These are phyloP conservation scores for Nicotiana undulata DNA, from an alignment of 257 asterid genomes.

Conservation along the genomic window DNA sequence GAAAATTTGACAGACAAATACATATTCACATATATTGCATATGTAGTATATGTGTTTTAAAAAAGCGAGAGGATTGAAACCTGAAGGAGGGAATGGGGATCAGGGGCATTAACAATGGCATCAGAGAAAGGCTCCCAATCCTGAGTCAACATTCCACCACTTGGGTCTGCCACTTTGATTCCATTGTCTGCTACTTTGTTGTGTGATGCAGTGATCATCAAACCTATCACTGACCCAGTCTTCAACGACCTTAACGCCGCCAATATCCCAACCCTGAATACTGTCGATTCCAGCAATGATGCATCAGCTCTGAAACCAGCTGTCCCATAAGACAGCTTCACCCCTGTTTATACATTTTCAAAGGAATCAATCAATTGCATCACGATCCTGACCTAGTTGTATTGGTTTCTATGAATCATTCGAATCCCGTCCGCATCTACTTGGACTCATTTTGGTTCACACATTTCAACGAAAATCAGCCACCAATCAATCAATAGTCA, in stretches of 20 bases:
- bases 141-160: constrained; percentile 97
- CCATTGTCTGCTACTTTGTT: constrained; percentile 74
- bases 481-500: neutral
- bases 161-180: constrained; percentile 75
- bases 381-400: neutral
- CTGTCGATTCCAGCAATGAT: constrained; percentile 56
- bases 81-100: constrained; percentile 56
- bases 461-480: neutral
- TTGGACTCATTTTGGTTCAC: neutral
- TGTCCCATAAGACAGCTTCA: constrained; percentile 74
- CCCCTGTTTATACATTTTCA: constrained; percentile 29
- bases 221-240: constrained; percentile 55
- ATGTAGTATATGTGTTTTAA: neutral
- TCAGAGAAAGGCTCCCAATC: constrained; percentile 90
- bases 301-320: constrained; percentile 87
- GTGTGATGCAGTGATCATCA: constrained; percentile 97
- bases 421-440: neutral
- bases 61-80: constrained; percentile 18
- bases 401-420: neutral
- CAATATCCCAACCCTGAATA: constrained; percentile 77
- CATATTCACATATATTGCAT: too few relatives aligned
- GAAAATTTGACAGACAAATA: neutral
- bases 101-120: constrained; percentile 62
- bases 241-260: constrained; percentile 79
- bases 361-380: neutral